Conservation (phyloP, 2,329 filamentous ascomycete genomes). For the Coniochaeta ligniaria region DNA sequence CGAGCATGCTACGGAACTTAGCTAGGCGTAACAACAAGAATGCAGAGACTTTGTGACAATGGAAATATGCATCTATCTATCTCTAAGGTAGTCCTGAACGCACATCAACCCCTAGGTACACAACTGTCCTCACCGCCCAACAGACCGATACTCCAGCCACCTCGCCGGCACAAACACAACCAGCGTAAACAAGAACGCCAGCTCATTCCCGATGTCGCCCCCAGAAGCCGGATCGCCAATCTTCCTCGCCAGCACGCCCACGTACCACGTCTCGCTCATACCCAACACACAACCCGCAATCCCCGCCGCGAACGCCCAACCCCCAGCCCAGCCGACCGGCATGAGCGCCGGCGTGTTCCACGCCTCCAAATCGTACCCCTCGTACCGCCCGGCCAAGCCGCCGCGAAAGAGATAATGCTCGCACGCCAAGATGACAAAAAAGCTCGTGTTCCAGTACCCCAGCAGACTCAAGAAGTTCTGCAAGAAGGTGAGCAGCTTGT, state of each 20-base stretch:
- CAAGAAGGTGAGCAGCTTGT: slow-evolving; percentile 34
- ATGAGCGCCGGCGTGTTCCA: slow-evolving; percentile 37
- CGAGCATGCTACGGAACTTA: background rate
- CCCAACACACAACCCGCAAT: slow-evolving; percentile 45
- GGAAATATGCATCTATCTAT: too few species aligned
- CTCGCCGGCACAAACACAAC: slow-evolving; percentile 38
- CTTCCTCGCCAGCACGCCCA: slow-evolving; percentile 33
- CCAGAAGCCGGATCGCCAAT: slow-evolving; percentile 31
- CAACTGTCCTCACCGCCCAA: slow-evolving; percentile 26
- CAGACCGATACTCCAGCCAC: slow-evolving; percentile 38
- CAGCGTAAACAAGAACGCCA: slow-evolving; percentile 41
- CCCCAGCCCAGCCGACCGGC: slow-evolving; percentile 34
- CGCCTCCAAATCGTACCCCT: slow-evolving; percentile 39
- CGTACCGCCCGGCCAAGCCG: slow-evolving; percentile 22
- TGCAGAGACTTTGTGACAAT: background rate
- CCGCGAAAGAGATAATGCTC: slow-evolving; percentile 42
- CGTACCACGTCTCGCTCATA: slow-evolving; percentile 52
- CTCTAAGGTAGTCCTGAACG: too few species aligned
- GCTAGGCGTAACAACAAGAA: background rate
- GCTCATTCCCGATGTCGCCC: slow-evolving; percentile 44
- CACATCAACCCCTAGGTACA: background rate
- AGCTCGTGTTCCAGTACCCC: slow-evolving; percentile 36
- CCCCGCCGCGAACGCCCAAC: slow-evolving; percentile 34
- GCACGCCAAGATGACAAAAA: slow-evolving; percentile 37
- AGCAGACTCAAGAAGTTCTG: slow-evolving; percentile 35